Base-by-base conservation (phyloP, 2,329 filamentous ascomycete genomes). In the Cordyceps javanica region DNA sequence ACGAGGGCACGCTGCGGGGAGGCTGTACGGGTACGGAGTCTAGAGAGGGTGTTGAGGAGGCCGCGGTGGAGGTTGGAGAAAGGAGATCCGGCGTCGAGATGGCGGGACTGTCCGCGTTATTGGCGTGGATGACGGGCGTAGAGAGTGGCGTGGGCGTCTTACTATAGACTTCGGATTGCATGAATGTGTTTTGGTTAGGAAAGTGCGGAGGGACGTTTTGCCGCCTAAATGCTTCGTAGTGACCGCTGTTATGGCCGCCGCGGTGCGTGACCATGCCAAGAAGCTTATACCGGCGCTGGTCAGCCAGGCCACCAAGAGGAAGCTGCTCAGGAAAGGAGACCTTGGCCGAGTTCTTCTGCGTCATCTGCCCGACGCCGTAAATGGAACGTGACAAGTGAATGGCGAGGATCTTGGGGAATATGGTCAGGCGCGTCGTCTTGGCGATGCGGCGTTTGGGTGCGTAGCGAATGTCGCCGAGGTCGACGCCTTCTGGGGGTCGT, bases 191-290 rank as follows among this genome's bases (percentile, higher is more conserved):
- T 0, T 89, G 85, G 8, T 93, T 97, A 1, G 90, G 89, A 68
- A 86, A 97, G 0, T 92, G 92, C 3, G 88, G 76, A 52, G 87
- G 84, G 9, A 90, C 74, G 59, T 90, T 88, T 71, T 97, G 94
- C 38, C 94, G 83, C 34, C 94, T 83, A 71, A 97, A 97, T 1
- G 91, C 93, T 71, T 99, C 94, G 74, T 99, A 99, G 69, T 99
- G 94, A 1, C 94, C 94, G 66, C 91, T 96, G 68, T 96, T 88
- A 70, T 99, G 94, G 61, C 90, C 95, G 38, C 94, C 94, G 67
- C 96, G 96, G 69, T 99, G 94, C 23, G 90, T 96, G 36, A 99
- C 91, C 36, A 96, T 83, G 13, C 88, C 91, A 0, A 96, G 81
- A 5, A 99, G 78, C 65, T 87, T 90, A 73, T 97, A 99, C 68